Percentiles rank a stretch among this genome's conserved stretches.
Conservation (phyloP, 352 stramenopile species). For the Phytophthora multivora region DNA sequence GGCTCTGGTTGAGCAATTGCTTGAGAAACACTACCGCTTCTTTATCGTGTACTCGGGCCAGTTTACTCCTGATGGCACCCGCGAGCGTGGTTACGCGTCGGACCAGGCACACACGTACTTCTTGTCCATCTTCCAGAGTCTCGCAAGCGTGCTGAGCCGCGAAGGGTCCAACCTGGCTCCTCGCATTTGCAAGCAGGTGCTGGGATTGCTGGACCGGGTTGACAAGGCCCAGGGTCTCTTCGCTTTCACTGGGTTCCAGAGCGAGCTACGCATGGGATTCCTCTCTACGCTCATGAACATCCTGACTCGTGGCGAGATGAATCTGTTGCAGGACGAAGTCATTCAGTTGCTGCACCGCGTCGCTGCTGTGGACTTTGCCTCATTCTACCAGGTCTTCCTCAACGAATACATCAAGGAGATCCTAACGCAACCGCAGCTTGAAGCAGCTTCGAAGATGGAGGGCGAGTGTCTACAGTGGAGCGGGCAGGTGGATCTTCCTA, state of each 20-base stretch:
- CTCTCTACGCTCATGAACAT: slow-evolving; percentile 82
- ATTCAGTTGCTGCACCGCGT: slow-evolving; percentile 74
- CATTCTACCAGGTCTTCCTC: slow-evolving; percentile 79
- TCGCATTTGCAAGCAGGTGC: slow-evolving; percentile 74
- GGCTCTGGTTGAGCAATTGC: slow-evolving; percentile 68
- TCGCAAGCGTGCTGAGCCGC: slow-evolving; percentile 64
- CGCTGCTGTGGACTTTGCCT: slow-evolving; percentile 71
- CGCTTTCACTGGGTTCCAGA: slow-evolving; percentile 74
- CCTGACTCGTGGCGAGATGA: slow-evolving; percentile 79
- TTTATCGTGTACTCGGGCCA: slow-evolving; percentile 63
- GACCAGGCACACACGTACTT: slow-evolving; percentile 79
- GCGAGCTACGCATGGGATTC: slow-evolving; percentile 74
- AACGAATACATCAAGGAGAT: slow-evolving; percentile 68
- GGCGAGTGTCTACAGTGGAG: slow-evolving; percentile 74
- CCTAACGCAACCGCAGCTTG: slow-evolving; percentile 53
- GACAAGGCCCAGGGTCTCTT: slow-evolving; percentile 74
- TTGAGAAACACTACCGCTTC: slow-evolving; percentile 85
- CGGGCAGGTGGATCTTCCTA: slow-evolving; percentile 75
- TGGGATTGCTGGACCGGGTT: slow-evolving; percentile 65
- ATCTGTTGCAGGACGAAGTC: slow-evolving; percentile 77
- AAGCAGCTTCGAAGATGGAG: slow-evolving; percentile 54
- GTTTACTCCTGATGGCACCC: slow-evolving; percentile 53
- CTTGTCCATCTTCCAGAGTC: slow-evolving; percentile 75
- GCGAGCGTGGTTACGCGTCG: slow-evolving; percentile 62
- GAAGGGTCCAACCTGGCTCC: slow-evolving; percentile 60